Percentiles rank a stretch among this genome's conserved stretches.
Conservation (phyloP, 2,329 filamentous ascomycete species). For the Cladosporium sp. region DNA sequence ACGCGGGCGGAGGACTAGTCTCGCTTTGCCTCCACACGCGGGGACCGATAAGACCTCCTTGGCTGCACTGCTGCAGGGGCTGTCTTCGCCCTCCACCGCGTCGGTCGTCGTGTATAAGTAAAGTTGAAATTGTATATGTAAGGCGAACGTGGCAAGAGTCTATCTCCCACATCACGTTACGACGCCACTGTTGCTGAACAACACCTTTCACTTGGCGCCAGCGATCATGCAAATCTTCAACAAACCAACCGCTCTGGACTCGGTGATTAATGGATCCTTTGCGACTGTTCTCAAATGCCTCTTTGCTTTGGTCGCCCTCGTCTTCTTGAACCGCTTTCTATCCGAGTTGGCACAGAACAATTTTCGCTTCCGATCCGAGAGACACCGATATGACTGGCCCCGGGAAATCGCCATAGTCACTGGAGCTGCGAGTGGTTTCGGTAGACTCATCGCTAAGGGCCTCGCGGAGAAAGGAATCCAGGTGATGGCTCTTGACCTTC, state of each 20-base stretch:
- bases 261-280: conserved; percentile 23
- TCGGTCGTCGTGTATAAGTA: too few species aligned
- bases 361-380: conserved; percentile 34
- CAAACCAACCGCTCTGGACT: conserved; percentile 24
- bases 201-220: too few species aligned
- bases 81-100: too few species aligned
- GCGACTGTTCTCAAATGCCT: conserved; percentile 28
- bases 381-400: conserved; percentile 32
- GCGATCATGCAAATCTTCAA: conserved; percentile 25
- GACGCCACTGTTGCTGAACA: too few species aligned
- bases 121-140: too few species aligned
- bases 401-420: conserved; percentile 35
- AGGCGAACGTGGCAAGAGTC: too few species aligned
- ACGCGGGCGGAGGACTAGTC: too few species aligned
- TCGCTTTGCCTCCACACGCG: too few species aligned
- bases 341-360: conserved; percentile 31
- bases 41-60: too few species aligned
- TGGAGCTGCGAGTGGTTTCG: conserved; percentile 35
- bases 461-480: conserved; percentile 33
- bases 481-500: conserved; percentile 36
- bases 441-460: conserved; percentile 31
- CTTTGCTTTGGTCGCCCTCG: conserved; percentile 28
- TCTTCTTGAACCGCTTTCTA: conserved; percentile 27
- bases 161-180: too few species aligned
- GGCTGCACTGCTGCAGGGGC: too few species aligned